Base-by-base conservation (phyloP, 768 basidiomycete species). In the Hortiboletus campestris region DNA sequence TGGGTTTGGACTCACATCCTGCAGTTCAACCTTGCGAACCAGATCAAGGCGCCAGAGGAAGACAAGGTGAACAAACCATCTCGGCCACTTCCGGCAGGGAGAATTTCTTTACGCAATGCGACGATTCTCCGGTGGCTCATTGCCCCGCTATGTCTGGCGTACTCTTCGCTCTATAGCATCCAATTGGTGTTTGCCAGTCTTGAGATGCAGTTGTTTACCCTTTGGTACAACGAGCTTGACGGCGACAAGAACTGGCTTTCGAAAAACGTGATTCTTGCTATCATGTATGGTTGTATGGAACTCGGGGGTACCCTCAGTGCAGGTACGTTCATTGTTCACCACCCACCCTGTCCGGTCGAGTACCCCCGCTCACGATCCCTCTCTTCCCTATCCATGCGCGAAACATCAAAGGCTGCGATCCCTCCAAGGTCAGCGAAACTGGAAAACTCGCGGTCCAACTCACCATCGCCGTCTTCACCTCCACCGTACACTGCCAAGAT, bases 401-500 rank as follows among this genome's bases (percentile, higher is more conserved):
- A 19, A 22, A 45, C 31, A 41, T 7, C 62, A 80, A 39, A 74
- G 70, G 62, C 3, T 31, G 52, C 5, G 63, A 74, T 50, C 55
- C 60, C 11, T 52, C 36, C 5, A 49, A 45, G 4, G 54, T 75
- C 20, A 72, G 69, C 29, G 55, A 65, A 7, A 70, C 68, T 1
- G 71, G 64, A 4, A 57, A 61, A 38, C 56, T 72, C 6, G 71
- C 78, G 0, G 57, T 75, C 34, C 65, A 67, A 41, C 55, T 76
- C 45, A 77, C 75, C 25, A 66, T 72, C 9, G 67, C 68, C 0
- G 72, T 79, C 16, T 71, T 80, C 35, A 62, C 74, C 2, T 78
- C 79, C 0, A 81, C 79, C 4, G 75, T 80, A 12, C 79, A 80
- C 20, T 74, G 77, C 3, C 77, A 80, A 62, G 80, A 81, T 53